A percentile compares a stretch with the other conserved stretches of the same genome.
These are phyloP conservation scores for Exophiala xenobiotica DNA, from an alignment of 2,329 filamentous ascomycete genomes.

Conservation along the genomic window DNA sequence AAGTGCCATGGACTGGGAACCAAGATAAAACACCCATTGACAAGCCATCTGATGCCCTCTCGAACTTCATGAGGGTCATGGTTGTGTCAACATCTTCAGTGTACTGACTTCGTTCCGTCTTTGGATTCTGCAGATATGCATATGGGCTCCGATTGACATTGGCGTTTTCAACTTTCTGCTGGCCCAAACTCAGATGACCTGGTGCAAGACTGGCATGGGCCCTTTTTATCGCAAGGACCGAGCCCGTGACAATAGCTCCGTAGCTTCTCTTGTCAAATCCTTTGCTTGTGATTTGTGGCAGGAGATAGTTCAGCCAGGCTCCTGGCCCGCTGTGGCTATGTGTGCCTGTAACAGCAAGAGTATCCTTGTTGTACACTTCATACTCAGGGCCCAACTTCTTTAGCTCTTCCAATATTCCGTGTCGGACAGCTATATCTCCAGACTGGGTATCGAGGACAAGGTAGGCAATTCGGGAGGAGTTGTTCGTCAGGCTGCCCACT, in stretches of 20 bases:
- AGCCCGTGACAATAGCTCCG: slow-evolving; percentile 82
- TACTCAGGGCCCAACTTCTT: slow-evolving; percentile 69
- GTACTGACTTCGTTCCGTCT: slow-evolving; percentile 70
- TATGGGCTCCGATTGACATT: slow-evolving; percentile 89
- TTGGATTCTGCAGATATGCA: slow-evolving; percentile 83
- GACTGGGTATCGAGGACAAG: slow-evolving; percentile 83
- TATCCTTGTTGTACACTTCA: slow-evolving; percentile 71
- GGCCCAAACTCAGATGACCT: slow-evolving; percentile 71
- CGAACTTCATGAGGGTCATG: slow-evolving; percentile 77
- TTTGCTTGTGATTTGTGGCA: slow-evolving; percentile 84
- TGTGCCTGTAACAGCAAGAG: slow-evolving; percentile 86
- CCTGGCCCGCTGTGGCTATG: slow-evolving; percentile 91
- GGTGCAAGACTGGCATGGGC: slow-evolving; percentile 71
- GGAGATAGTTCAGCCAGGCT: slow-evolving; percentile 90
- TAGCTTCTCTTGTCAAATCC: slow-evolving; percentile 88
- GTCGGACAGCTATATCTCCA: slow-evolving; percentile 82
- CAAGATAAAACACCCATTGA: slow-evolving; percentile 81
- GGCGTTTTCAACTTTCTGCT: slow-evolving; percentile 67
- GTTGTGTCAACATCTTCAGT: slow-evolving; percentile 67
- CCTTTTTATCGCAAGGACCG: slow-evolving; percentile 74
- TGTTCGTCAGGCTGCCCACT: slow-evolving; percentile 65
- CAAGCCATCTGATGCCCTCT: slow-evolving; percentile 70
- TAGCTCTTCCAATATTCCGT: slow-evolving; percentile 80
- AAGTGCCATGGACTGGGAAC: slow-evolving; percentile 91
- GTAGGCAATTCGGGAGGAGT: slow-evolving; percentile 76